Base-by-base conservation (phyloP, 345 rosid species). In the Euphorbia pulcherrima region DNA sequence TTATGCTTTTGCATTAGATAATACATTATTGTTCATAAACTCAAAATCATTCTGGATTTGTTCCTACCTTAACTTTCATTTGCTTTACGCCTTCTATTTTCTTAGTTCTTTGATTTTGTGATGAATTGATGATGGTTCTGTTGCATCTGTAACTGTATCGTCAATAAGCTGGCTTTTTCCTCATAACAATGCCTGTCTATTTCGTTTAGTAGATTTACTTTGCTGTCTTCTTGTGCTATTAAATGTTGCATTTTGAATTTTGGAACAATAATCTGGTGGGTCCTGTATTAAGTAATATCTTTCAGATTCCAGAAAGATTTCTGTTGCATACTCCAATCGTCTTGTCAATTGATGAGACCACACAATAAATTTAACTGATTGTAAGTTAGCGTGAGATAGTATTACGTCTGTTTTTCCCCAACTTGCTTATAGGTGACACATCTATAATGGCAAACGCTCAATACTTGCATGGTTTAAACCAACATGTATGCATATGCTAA, bases 31-130 rank as follows among this genome's bases (percentile, higher is more conserved):
- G 35, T 69, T 62, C 54, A 47, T 40, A 13, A 7, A 24, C 13
- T 46, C 27, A 41, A 24, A 30, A 29, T 21, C 21, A 53, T 44
- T 60, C 11, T 27, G 62, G 17, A 57, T 6, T 51, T 62, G 29
- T 60, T 66, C 67, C 57, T 12, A 0, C 44, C n/a, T 54, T 60
- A 56, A 62, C 48, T 5, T 60, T 35, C 54, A 11, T 76, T 51
- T 28, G n/a, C 51, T 47, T 71, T 39, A 12, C 27, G 50, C 29
- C 40, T 39, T 48, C 28, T 54, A 9, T 46, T 30, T 4, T 39
- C 10, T 9, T 39, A 39, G 17, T 40, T 69, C 37, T 35, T 27
- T 62, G 44, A 50, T 13, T 27, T 4, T 18, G 48, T 1, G 5
- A 21, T 35, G 16, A 7, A 21, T n/a, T 3, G 0, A 21, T 23